A percentile compares a stretch with the other conserved stretches of the same genome.
These are phyloP conservation scores for Boletus fagicola DNA, from an alignment of 768 basidiomycete species.

Conservation along the genomic window DNA sequence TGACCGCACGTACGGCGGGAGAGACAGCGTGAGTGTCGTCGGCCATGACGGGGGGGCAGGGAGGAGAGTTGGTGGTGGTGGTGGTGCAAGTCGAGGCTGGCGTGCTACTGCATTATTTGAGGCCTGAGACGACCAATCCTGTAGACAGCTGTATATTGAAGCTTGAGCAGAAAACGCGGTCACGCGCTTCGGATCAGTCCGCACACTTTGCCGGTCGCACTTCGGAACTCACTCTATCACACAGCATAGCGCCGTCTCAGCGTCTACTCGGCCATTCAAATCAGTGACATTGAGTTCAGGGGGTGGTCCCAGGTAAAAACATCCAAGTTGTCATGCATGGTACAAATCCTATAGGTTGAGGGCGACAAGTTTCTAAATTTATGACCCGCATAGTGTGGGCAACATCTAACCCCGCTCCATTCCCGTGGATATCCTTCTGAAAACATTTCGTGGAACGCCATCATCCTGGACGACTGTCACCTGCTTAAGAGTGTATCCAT, in stretches of 20 bases:
- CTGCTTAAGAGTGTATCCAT: constrained; percentile 49
- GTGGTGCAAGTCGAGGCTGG: not conserved
- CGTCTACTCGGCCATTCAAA: not conserved
- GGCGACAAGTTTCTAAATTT: not conserved
- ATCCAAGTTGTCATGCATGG: not conserved
- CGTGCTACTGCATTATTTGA: constrained; percentile 28
- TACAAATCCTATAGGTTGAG: not conserved
- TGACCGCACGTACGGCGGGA: constrained; percentile 28
- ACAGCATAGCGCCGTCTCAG: no score
- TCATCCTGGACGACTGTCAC: constrained; percentile 52
- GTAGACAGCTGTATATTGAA: constrained; percentile 19
- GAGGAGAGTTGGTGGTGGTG: not conserved
- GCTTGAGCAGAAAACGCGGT: constrained; percentile 19
- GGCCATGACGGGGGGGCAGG: constrained; percentile 15
- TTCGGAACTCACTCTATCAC: constrained; percentile 1
- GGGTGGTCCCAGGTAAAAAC: not conserved
- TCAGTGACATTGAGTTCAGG: not conserved
- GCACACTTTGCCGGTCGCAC: constrained; percentile 1
- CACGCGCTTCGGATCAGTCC: constrained; percentile 6
- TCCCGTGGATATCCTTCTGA: constrained; percentile 37
- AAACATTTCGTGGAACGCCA: constrained; percentile 55
- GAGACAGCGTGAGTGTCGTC: constrained; percentile 20
- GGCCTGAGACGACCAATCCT: constrained; percentile 23
- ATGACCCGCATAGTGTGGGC: not conserved
- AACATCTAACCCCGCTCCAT: constrained; percentile 2